These are phyloP conservation scores for Plantago major DNA, from an alignment of 257 asterid genomes.

Conservation along the genomic window DNA sequence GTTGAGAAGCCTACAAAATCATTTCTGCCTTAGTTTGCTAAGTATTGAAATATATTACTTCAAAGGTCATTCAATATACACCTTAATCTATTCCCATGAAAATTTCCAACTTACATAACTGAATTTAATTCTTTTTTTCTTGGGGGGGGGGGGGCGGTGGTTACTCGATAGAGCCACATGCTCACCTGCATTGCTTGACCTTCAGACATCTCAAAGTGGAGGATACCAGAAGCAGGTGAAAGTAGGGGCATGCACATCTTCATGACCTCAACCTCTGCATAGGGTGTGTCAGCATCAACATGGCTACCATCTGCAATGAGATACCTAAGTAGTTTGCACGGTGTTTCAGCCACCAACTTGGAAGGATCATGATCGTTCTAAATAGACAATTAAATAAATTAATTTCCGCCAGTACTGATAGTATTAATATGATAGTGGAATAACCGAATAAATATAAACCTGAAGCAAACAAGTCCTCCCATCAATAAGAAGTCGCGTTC, in stretches of 20 bases:
- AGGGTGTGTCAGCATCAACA: constrained; percentile 92
- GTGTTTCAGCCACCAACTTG: constrained; percentile 94
- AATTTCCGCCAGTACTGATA: not conserved
- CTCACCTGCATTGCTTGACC: constrained; percentile 99
- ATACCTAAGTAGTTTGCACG: constrained; percentile 88
- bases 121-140: no score
- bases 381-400: constrained; percentile 15
- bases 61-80: not conserved
- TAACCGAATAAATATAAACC: constrained; percentile 38
- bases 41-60: constrained; percentile 13
- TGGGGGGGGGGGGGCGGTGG: not conserved
- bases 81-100: no score
- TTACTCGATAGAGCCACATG: not conserved
- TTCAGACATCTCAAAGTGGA: constrained; percentile 80
- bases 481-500: constrained; percentile 98
- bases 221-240: constrained; percentile 91
- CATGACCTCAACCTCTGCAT: constrained; percentile 99
- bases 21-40: constrained; percentile 11
- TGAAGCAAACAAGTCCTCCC: constrained; percentile 99
- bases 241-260: constrained; percentile 99
- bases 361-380: constrained; percentile 99
- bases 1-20: constrained; percentile 81
- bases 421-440: not conserved
- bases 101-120: no score
- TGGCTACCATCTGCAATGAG: constrained; percentile 72